phyloP scores from a whole-genome alignment of 441 rosid genomes.

The Geranium incanum region DNA sequence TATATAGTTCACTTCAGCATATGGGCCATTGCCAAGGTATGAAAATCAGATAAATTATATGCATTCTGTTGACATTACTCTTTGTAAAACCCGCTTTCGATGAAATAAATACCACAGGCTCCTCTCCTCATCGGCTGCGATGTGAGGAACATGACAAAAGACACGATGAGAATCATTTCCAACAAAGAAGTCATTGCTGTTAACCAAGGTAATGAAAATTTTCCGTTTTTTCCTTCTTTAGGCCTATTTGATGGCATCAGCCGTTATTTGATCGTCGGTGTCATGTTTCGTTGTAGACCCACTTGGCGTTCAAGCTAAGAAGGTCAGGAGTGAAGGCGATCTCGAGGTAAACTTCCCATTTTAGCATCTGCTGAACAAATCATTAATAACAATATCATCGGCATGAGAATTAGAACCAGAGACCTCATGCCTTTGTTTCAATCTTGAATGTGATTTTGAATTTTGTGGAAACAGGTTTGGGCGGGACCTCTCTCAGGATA shows the following conservation, averaged over 20 bases:
- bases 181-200: constrained; percentile 61
- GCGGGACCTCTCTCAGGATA: constrained; percentile 55
- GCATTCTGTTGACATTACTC: too few species aligned
- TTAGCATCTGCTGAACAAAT: background rate
- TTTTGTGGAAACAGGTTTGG: constrained; percentile 39
- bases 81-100: background rate
- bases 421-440: too few species aligned
- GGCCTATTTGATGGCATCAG: background rate
- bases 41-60: background rate
- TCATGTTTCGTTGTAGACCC: constrained; percentile 37
- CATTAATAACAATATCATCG: too few species aligned
- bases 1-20: constrained; percentile 63
- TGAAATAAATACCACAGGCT: constrained; percentile 32
- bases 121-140: constrained; percentile 69
- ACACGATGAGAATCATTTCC: constrained; percentile 41
- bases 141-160: constrained; percentile 53
- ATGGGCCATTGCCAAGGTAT: constrained; percentile 70
- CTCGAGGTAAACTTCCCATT: constrained; percentile 33
- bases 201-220: constrained; percentile 44
- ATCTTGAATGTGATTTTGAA: constrained; percentile 1
- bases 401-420: too few species aligned
- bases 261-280: background rate
- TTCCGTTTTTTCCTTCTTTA: background rate
- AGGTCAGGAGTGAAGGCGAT: constrained; percentile 57
- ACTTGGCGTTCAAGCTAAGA: constrained; percentile 60